Evolutionary conservation across 345 rosid genomes (phyloP).

Genomic region (Citrus cavaleriei): DNA sequence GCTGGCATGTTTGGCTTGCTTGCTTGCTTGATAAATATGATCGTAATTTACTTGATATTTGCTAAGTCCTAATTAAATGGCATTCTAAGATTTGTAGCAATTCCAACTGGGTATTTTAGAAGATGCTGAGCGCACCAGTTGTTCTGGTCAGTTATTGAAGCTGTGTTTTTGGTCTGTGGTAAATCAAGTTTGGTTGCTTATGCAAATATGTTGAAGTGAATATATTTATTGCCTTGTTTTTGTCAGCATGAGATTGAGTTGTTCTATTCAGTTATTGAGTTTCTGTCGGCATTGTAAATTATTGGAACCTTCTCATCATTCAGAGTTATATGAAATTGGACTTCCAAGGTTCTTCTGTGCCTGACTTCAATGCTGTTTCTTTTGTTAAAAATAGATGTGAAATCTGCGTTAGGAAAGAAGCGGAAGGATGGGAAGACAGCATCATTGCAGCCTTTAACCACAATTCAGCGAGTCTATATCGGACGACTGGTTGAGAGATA

Average conservation of each 20-base stretch:
- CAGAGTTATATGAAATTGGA: neutral
- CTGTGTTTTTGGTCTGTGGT: neutral
- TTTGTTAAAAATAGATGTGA: conserved; percentile 52
- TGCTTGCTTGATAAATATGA: neutral
- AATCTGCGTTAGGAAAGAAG: conserved; percentile 84
- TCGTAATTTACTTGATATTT: neutral
- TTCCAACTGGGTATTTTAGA: neutral
- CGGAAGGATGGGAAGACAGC: conserved; percentile 82
- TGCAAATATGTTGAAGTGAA: neutral
- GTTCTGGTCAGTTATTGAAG: neutral
- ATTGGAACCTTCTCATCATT: neutral
- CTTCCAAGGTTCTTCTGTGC: neutral
- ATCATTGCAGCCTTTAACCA: conserved; percentile 71
- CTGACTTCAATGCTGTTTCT: neutral
- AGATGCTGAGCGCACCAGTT: neutral
- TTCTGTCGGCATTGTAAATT: neutral
- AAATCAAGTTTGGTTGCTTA: neutral
- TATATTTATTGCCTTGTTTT: neutral
- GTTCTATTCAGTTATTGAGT: neutral
- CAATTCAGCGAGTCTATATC: conserved; percentile 62
- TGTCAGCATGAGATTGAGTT: neutral
- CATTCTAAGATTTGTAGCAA: neutral
- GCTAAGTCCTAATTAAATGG: neutral
- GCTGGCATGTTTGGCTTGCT: neutral
- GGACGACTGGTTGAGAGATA: conserved; percentile 63